These are phyloP conservation scores for Striga asiatica DNA, from an alignment of 257 asterid species.

Conservation along the genomic window DNA sequence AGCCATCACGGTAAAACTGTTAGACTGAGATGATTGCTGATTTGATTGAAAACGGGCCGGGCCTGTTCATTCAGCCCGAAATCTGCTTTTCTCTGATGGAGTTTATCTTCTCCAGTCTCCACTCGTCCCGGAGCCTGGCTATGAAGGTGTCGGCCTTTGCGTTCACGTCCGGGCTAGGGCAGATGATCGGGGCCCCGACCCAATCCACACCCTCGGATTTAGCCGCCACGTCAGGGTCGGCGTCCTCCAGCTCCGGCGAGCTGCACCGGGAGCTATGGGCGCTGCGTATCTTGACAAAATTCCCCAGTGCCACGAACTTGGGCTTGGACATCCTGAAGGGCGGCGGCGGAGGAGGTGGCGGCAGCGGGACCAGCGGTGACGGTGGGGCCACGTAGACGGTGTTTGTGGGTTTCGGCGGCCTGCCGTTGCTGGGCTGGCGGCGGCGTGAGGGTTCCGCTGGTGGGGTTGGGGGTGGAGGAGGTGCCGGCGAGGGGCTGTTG, in stretches of 20 bases:
- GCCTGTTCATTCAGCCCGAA: conserved; percentile 10
- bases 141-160: conserved; percentile 64
- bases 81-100: conserved; percentile 33
- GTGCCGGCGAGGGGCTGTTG: conserved; percentile 21
- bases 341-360: conserved; percentile 68
- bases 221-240: conserved; percentile 30
- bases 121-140: conserved; percentile 59
- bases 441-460: conserved; percentile 19
- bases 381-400: conserved; percentile 40
- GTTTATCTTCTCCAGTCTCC: conserved; percentile 73
- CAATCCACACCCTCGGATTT: conserved; percentile 51
- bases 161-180: conserved; percentile 92
- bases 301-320: conserved; percentile 46
- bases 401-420: conserved; percentile 66
- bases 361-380: conserved; percentile 54
- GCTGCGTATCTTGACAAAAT: conserved; percentile 51
- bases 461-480: conserved; percentile 20
- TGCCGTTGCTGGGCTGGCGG: conserved; percentile 19
- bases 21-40: too few species aligned
- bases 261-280: conserved; percentile 52
- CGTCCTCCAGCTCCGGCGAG: conserved; percentile 69
- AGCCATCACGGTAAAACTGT: too few species aligned
- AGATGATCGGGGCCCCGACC: conserved; percentile 43
- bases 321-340: conserved; percentile 53
- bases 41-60: too few species aligned